These are phyloP conservation scores for Soucietia sequanensis DNA, from an alignment of 805 yeast species.

Conservation along the genomic window DNA sequence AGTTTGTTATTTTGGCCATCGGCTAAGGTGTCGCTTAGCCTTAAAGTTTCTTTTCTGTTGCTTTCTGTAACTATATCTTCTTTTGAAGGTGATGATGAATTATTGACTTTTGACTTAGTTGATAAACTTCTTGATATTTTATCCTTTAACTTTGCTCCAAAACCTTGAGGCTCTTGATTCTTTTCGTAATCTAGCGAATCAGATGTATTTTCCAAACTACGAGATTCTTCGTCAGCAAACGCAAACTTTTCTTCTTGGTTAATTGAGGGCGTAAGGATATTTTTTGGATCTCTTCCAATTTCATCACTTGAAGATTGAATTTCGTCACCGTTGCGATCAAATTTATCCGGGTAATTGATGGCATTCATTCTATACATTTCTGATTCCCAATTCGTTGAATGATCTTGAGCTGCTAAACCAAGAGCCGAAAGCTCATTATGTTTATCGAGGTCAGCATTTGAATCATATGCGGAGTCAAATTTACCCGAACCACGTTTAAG, in stretches of 20 bases:
- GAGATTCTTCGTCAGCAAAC: conserved; percentile 7
- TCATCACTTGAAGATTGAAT: too few relatives aligned
- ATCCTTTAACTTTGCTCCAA: conserved; percentile 44
- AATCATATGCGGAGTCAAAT: conserved; percentile 8
- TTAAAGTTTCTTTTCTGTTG: conserved; percentile 9
- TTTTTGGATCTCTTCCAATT: too few relatives aligned
- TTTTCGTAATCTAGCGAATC: conserved; percentile 4
- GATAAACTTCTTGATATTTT: conserved; percentile 46
- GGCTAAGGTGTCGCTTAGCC: conserved; percentile 26
- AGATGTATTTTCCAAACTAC: conserved; percentile 5
- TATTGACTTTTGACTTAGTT: conserved; percentile 16
- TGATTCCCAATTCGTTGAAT: conserved; percentile 69
- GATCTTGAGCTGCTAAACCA: conserved; percentile 82
- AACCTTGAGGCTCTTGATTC: conserved; percentile 11
- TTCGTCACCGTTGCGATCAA: conserved; percentile 18
- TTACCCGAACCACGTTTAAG: conserved; percentile 16
- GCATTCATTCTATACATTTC: conserved; percentile 55
- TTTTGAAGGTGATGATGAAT: conserved; percentile 8
- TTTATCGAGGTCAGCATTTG: conserved; percentile 19
- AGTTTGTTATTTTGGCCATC: conserved; percentile 13
- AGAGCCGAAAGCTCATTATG: conserved; percentile 63
- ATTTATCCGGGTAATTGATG: conserved; percentile 9
- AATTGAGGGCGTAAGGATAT: conserved; percentile 31
- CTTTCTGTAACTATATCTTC: conserved; percentile 1
- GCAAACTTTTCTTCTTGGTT: conserved; percentile 23